Base-by-base conservation (phyloP, 192 early-diverging fungal genomes). In the Backusella mclennaniae region DNA sequence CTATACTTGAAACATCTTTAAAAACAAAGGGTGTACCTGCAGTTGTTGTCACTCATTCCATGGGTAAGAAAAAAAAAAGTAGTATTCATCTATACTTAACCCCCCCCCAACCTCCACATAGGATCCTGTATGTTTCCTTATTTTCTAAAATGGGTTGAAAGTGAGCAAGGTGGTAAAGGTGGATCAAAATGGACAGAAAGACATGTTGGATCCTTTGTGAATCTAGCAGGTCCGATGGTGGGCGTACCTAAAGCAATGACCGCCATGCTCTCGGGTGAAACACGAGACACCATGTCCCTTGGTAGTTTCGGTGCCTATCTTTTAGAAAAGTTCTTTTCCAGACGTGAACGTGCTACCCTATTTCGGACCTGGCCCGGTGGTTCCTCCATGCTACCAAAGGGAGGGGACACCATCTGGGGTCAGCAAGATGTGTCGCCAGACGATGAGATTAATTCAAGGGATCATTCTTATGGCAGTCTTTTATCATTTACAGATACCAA, bases 71-170 rank as follows among this genome's bases (percentile, higher is more conserved):
- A 33, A 33, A 1, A 33, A 33, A 33, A 33, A 33, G 3, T 33
- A 33, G 3, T 33, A 33, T 33, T 33, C 33, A 33, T 33, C 33
- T 33, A 33, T 33, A 33, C 33, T 33, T 33, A 33, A 33, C 33
- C 33, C 0, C 26, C 33, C 33, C 0, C 26, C 26, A 26, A 26
- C 26, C 26, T 26, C 26, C 26, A 0, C 26, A 33, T 33, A 33
- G 91, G 91, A 3, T 85, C 87, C 1, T 85, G 83, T 67, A 87
- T 97, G 6, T 84, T 92, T 35, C 87, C 88, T 49, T 95, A 97
- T 79, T 98, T 98, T 82, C 84, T 97, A 74, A 92, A 92, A 56
- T 98, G 96, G 96, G 93, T 91, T 2, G 90, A 92, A 78, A 89
- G 87, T 3, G 78, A 86, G 0, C 7, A 79, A 11, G 86, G 95